Evolutionary conservation across 1,284 basidiomycete genomes (phyloP).

Genomic region (Cutaneotrichosporon arboriforme): DNA sequence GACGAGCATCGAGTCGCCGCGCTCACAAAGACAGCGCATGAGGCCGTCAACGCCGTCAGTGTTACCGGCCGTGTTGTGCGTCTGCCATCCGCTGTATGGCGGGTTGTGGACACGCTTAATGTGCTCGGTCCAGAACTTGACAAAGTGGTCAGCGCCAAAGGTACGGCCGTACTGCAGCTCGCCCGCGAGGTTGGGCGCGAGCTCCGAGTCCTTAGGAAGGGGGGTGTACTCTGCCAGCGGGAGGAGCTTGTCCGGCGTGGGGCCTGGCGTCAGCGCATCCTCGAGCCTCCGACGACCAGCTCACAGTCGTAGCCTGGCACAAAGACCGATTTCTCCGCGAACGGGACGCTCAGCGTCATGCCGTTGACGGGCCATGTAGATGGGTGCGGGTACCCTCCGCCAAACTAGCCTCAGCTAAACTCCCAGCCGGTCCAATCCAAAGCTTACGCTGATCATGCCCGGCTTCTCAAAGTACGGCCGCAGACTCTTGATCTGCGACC

Average conservation of each 20-base stretch:
- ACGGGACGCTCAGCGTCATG: conserved; percentile 37
- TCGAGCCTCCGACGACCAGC: conserved; percentile 1
- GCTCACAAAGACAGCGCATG: conserved; percentile 25
- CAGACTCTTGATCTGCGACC: conserved; percentile 22
- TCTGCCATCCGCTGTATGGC: conserved; percentile 31
- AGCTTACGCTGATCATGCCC: conserved; percentile 29
- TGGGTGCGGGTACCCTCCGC: conserved; percentile 28
- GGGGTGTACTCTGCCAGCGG: conserved; percentile 23
- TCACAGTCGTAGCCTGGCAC: conserved; percentile 34
- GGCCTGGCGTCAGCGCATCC: conserved; percentile 13
- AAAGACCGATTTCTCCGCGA: conserved; percentile 32
- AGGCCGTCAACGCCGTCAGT: conserved; percentile 38
- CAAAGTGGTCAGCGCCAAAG: conserved; percentile 29
- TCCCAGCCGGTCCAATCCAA: too few relatives aligned
- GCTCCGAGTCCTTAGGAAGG: conserved; percentile 21
- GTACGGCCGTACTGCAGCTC: conserved; percentile 35
- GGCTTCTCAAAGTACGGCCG: conserved; percentile 26
- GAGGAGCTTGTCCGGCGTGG: conserved; percentile 21
- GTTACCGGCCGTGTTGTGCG: conserved; percentile 35
- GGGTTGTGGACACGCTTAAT: conserved; percentile 26
- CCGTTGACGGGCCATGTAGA: conserved; percentile 38
- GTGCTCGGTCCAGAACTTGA: conserved; percentile 33
- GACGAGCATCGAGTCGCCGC: conserved; percentile 34
- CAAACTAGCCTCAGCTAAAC: too few relatives aligned
- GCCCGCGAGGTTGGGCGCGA: conserved; percentile 27